Percentiles rank a stretch among this genome's conserved stretches.
Conservation (phyloP, 495 filamentous ascomycete genomes). For the Clavariopsis aquatica region DNA sequence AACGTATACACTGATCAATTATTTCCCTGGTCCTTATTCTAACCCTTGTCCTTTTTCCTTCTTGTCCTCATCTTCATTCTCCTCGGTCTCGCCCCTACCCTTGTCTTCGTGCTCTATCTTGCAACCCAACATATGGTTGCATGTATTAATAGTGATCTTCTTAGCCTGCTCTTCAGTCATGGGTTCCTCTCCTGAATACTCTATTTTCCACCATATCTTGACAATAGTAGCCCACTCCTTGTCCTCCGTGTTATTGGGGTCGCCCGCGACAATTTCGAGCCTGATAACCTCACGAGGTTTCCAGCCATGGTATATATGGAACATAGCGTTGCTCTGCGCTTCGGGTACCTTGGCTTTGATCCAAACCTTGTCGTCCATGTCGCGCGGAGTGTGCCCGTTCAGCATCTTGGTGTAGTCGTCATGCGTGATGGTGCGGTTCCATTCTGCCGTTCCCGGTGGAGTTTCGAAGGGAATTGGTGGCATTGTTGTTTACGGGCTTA, state of each 20-base stretch:
- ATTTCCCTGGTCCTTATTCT: no score
- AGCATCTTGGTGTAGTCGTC: slow-evolving; percentile 4
- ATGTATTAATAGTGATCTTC: background rate
- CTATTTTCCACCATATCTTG: slow-evolving; percentile 2
- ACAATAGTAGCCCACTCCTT: slow-evolving; percentile 1
- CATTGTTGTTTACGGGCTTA: background rate
- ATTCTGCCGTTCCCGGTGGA: background rate
- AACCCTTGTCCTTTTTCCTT: no score
- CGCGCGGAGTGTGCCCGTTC: background rate
- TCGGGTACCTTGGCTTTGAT: background rate
- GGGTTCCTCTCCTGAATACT: background rate
- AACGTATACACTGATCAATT: no score
- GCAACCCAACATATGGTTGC: background rate
- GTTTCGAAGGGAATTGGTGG: background rate
- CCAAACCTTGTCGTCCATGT: background rate
- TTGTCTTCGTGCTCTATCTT: background rate
- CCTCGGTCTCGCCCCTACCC: no score
- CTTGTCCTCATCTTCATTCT: no score
- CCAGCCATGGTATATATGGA: background rate
- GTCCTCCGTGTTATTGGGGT: background rate
- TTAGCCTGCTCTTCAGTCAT: background rate
- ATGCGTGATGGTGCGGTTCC: slow-evolving; percentile 3
- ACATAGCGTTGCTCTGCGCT: slow-evolving; percentile 1
- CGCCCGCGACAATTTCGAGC: background rate
- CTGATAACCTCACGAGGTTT: background rate